Percentiles rank a stretch among this genome's conserved stretches.
Evolutionary conservation across 2,329 filamentous ascomycete species (phyloP).

Genomic region (Atkinsonella hypoxylon): DNA sequence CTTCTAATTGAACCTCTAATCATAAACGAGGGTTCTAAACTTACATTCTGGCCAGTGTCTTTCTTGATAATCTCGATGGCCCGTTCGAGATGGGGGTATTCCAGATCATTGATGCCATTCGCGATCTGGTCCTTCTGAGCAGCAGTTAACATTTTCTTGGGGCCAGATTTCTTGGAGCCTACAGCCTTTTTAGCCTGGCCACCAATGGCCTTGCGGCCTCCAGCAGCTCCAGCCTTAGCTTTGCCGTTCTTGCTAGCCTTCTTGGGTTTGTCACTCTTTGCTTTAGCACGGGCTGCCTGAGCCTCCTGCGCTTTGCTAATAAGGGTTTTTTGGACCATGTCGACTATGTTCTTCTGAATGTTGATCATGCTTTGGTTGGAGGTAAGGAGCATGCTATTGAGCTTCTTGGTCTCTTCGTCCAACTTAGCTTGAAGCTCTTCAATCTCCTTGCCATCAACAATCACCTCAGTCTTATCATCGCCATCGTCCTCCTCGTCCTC

Average conservation of each 20-base stretch:
- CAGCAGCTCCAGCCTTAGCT: slow-evolving; percentile 26
- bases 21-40: slow-evolving; percentile 15
- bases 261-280: slow-evolving; percentile 48
- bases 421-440: slow-evolving; percentile 40
- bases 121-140: slow-evolving; percentile 89
- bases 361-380: slow-evolving; percentile 41
- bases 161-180: slow-evolving; percentile 31
- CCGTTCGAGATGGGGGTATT: slow-evolving; percentile 62
- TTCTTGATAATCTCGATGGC: slow-evolving; percentile 85
- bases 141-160: slow-evolving; percentile 48
- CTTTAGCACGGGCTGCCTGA: slow-evolving; percentile 32
- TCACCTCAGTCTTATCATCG: slow-evolving; percentile 26
- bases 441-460: slow-evolving; percentile 30
- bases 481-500: slow-evolving; percentile 57
- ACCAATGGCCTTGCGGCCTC: slow-evolving; percentile 31
- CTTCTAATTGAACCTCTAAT: too few species aligned
- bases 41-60: slow-evolving; percentile 66
- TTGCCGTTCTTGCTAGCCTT: slow-evolving; percentile 47
- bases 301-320: slow-evolving; percentile 59
- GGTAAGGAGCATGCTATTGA: slow-evolving; percentile 40
- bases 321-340: slow-evolving; percentile 57
- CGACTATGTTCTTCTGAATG: slow-evolving; percentile 49
- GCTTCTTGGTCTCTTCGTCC: slow-evolving; percentile 44
- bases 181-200: slow-evolving; percentile 24
- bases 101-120: slow-evolving; percentile 69